Percentiles rank a stretch among this genome's conserved stretches.
Conservation (phyloP, 1,284 basidiomycete genomes). For the Vanrija pseudolonga region DNA sequence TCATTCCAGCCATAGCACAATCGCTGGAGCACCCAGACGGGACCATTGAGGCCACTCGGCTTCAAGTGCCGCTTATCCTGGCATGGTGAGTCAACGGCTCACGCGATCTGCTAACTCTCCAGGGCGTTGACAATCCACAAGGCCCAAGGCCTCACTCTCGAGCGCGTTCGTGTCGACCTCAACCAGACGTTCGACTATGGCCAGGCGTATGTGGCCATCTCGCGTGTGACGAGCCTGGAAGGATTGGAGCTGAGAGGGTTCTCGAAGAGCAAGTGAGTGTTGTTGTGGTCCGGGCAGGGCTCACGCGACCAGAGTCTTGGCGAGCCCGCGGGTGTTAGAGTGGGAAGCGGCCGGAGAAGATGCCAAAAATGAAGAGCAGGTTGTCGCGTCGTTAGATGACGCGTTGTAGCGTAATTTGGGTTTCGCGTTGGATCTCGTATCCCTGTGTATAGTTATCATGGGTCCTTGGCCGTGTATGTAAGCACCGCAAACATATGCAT, state of each 20-base stretch:
- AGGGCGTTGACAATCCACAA: slow-evolving; percentile 43
- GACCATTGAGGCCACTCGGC: not conserved
- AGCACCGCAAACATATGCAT: no score
- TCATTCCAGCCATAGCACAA: not conserved
- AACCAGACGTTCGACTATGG: slow-evolving; percentile 53
- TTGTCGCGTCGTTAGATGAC: not conserved
- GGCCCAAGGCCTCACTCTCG: slow-evolving; percentile 55
- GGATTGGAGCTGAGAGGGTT: slow-evolving; percentile 30
- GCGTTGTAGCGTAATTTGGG: not conserved
- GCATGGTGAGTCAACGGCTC: slow-evolving; percentile 5
- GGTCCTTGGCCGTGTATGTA: not conserved
- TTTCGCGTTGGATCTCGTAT: not conserved
- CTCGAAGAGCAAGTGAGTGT: slow-evolving; percentile 15
- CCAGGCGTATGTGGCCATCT: slow-evolving; percentile 41
- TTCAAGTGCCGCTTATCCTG: slow-evolving; percentile 12
- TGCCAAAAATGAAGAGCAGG: slow-evolving; percentile 2
- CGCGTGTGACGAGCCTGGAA: slow-evolving; percentile 34
- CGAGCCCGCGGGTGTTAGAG: slow-evolving; percentile 3
- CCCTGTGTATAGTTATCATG: not conserved
- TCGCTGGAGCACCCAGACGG: not conserved
- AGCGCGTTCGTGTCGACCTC: slow-evolving; percentile 59
- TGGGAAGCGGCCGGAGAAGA: slow-evolving; percentile 7
- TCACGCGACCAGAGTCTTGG: slow-evolving; percentile 4
- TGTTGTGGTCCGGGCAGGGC: not conserved
- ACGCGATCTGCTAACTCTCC: not conserved